Base-by-base conservation (phyloP, 495 filamentous ascomycete genomes). In the Neurospora africana region DNA sequence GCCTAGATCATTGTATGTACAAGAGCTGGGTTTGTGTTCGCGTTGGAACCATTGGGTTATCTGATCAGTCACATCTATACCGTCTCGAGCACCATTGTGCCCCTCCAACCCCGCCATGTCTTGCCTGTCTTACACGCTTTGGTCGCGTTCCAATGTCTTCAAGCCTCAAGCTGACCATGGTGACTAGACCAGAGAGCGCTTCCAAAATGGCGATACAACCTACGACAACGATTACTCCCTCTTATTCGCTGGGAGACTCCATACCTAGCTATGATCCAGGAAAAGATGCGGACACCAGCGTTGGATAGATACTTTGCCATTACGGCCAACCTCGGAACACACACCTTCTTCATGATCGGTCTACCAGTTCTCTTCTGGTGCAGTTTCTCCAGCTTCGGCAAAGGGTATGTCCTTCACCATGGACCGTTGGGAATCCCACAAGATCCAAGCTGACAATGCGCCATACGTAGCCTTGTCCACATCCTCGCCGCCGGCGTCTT, bases 311-410 rank as follows among this genome's bases (percentile, higher is more conserved):
- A 97, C 82, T 99, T 99, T 78, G 94, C 95, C 17, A 91, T 95
- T 74, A 97, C 95, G 2, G 95, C 95, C 74, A 99, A 98, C 81
- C 90, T 98, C 47, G 95, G 95, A 38, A 99, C 95, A 5, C 95
- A 99, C 82, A 99, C 95, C 2, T 98, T 97, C 84, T 99, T 97
- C 84, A 99, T 97, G 94, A 86, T 96, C 69, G 88, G 91, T 68
- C 81, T 99, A 72, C 95, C 95, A 4, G 91, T 98, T 69, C 86
- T 98, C 71, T 98, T 98, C 83, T 99, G 95, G 95, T 95, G 92
- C 78, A 95, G 95, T 36, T 91, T 92, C 78, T 88, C 89, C 37
- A 88, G 83, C 71, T 86, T 96, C 67, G 95, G 92, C 36, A 88
- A 94, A 81, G 95, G 89, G 92, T 96, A 90, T 44, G 91, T 92